A percentile compares a stretch with the other conserved stretches of the same genome.
These are phyloP conservation scores for Epicoccum nigrum DNA, from an alignment of 2,329 filamentous ascomycete species.

Conservation along the genomic window DNA sequence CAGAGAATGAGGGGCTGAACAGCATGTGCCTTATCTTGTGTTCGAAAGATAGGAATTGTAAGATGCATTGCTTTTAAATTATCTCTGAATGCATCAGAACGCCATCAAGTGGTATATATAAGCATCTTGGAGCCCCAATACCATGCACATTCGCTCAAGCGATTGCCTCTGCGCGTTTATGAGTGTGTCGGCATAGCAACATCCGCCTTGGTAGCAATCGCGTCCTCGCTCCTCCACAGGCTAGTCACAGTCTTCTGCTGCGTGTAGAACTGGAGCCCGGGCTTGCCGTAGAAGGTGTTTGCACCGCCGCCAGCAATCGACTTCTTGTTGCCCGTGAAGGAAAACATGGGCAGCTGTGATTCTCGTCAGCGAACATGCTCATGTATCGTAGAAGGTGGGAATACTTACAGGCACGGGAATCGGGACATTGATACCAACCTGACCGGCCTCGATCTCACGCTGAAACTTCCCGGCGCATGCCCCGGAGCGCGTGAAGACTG, in stretches of 20 bases:
- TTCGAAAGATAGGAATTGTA: not conserved
- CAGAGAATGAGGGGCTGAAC: not conserved
- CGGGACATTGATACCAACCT: slow-evolving; percentile 85
- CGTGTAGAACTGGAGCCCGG: slow-evolving; percentile 92
- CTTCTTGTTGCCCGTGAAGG: slow-evolving; percentile 77
- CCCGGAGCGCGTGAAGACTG: slow-evolving; percentile 82
- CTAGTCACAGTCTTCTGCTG: slow-evolving; percentile 97
- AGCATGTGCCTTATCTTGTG: not conserved
- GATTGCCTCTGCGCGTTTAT: not conserved
- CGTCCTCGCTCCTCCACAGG: slow-evolving; percentile 86
- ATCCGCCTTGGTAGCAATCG: slow-evolving; percentile 80
- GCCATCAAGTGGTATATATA: slow-evolving; percentile 5
- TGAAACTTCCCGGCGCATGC: slow-evolving; percentile 80
- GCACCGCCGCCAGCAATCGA: slow-evolving; percentile 89
- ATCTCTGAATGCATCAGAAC: not conserved
- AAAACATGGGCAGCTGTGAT: slow-evolving; percentile 63
- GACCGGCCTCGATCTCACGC: slow-evolving; percentile 80
- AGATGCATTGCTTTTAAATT: slow-evolving; percentile 3
- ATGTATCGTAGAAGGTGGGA: not conserved
- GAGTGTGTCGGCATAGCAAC: slow-evolving; percentile 82
- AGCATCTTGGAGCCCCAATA: not conserved
- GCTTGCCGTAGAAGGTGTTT: slow-evolving; percentile 93
- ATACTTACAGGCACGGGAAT: slow-evolving; percentile 64
- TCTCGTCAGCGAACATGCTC: slow-evolving; percentile 13
- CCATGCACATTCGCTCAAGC: not conserved